Evolutionary conservation across 495 filamentous ascomycete genomes (phyloP).

Genomic region (Tuber borchii): DNA sequence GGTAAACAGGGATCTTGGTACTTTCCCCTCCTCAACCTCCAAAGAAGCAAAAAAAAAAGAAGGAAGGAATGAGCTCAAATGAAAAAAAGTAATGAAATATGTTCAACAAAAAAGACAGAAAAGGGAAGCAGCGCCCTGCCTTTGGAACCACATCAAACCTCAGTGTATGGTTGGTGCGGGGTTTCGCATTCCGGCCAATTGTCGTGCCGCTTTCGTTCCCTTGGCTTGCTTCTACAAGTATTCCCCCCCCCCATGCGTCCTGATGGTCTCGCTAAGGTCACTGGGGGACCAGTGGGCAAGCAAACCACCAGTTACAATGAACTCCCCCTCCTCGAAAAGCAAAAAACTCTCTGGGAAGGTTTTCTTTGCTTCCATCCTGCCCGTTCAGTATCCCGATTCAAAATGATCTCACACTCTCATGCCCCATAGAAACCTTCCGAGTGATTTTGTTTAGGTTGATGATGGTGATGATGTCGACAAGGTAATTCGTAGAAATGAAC

Average conservation of each 20-base stretch:
- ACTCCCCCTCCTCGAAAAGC: not conserved
- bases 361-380: not conserved
- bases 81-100: not conserved
- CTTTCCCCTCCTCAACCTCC: not conserved
- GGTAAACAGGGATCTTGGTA: not conserved
- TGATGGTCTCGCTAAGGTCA: not conserved
- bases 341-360: not conserved
- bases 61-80: not conserved
- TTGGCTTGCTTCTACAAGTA: not conserved
- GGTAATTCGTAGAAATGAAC: not conserved
- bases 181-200: slow-evolving; percentile 5
- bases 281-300: not conserved
- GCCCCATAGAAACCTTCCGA: not conserved
- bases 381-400: not conserved
- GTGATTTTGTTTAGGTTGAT: not conserved
- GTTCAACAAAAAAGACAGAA: not conserved
- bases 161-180: not conserved
- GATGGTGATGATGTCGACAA: not conserved
- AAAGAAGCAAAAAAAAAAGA: not conserved
- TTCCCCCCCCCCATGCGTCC: not conserved
- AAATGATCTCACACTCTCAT: not conserved
- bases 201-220: not conserved
- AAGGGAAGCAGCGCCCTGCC: not conserved
- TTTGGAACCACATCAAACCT: not conserved
- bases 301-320: not conserved